phyloP scores from a whole-genome alignment of 176 grass and related monocot species.

The Avena atlantica region DNA sequence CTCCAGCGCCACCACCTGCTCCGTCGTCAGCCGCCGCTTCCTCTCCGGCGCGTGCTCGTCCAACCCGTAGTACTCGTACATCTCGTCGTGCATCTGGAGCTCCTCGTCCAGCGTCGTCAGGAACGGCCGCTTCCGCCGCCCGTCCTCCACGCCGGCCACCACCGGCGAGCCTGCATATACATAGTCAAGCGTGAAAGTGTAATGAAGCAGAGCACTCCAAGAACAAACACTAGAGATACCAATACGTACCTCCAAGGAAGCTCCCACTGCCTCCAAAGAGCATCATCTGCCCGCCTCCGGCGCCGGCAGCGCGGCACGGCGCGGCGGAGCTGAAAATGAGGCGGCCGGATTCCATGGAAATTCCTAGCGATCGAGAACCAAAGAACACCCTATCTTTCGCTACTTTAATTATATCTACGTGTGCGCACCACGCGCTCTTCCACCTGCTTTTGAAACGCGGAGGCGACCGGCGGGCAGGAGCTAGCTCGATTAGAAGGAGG shows the following conservation, averaged over 20 bases:
- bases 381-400: slow-evolving; percentile 30
- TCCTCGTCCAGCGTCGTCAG: slow-evolving; percentile 55
- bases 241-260: slow-evolving; percentile 47
- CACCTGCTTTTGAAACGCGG: slow-evolving; percentile 42
- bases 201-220: slow-evolving; percentile 21
- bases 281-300: slow-evolving; percentile 54
- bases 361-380: not conserved
- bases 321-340: slow-evolving; percentile 57
- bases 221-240: not conserved
- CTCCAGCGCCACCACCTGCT: slow-evolving; percentile 78
- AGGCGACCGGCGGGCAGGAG: slow-evolving; percentile 14
- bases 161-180: slow-evolving; percentile 41
- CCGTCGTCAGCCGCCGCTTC: slow-evolving; percentile 87
- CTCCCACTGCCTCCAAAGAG: slow-evolving; percentile 58
- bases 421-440: not conserved
- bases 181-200: not conserved
- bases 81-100: slow-evolving; percentile 60
- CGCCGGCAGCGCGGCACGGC: slow-evolving; percentile 18
- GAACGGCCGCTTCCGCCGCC: slow-evolving; percentile 63
- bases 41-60: slow-evolving; percentile 52
- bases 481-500: slow-evolving; percentile 44
- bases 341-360: slow-evolving; percentile 56
- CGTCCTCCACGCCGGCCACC: slow-evolving; percentile 42
- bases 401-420: not conserved
- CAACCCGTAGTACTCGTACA: slow-evolving; percentile 53